These are phyloP conservation scores for Umbilicaria muhlenbergii DNA, from an alignment of 495 filamentous ascomycete genomes.

Conservation along the genomic window DNA sequence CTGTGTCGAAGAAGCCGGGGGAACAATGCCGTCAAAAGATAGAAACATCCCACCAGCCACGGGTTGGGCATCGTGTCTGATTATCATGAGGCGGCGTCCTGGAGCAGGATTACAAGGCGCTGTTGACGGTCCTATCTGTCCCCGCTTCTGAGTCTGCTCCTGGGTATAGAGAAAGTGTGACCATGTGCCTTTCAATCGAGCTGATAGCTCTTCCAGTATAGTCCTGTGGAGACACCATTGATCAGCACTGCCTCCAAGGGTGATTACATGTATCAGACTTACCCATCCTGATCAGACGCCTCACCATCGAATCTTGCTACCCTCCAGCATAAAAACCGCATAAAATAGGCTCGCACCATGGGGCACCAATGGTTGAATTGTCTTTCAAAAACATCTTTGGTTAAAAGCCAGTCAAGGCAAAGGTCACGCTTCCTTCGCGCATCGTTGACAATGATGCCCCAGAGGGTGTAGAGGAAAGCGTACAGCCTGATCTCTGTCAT, in stretches of 20 bases:
- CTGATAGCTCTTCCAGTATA: constrained; percentile 56
- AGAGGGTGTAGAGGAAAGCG: constrained; percentile 69
- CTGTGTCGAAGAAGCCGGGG: constrained; percentile 25
- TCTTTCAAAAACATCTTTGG: constrained; percentile 59
- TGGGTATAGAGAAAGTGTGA: constrained; percentile 63
- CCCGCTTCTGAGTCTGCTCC: constrained; percentile 40
- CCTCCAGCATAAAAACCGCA: constrained; percentile 88
- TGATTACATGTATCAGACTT: constrained; percentile 22
- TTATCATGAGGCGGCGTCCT: constrained; percentile 80
- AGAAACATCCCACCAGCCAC: constrained; percentile 42
- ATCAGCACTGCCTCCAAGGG: constrained; percentile 2
- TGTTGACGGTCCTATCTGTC: constrained; percentile 49
- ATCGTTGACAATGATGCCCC: constrained; percentile 56
- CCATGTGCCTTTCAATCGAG: constrained; percentile 60
- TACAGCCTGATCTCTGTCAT: constrained; percentile 86
- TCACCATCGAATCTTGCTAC: constrained; percentile 63
- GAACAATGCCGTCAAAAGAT: constrained; percentile 47
- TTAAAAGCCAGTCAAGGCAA: constrained; percentile 69
- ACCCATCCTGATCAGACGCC: constrained; percentile 52
- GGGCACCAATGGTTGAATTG: constrained; percentile 97
- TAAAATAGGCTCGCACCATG: constrained; percentile 93
- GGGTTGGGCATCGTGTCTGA: constrained; percentile 63
- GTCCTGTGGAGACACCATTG: constrained; percentile 18
- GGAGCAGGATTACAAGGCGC: constrained; percentile 78
- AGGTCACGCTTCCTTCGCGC: constrained; percentile 53